These are phyloP conservation scores for Eragrostis nindensis DNA, from an alignment of 176 grass and related monocot species.

Conservation along the genomic window DNA sequence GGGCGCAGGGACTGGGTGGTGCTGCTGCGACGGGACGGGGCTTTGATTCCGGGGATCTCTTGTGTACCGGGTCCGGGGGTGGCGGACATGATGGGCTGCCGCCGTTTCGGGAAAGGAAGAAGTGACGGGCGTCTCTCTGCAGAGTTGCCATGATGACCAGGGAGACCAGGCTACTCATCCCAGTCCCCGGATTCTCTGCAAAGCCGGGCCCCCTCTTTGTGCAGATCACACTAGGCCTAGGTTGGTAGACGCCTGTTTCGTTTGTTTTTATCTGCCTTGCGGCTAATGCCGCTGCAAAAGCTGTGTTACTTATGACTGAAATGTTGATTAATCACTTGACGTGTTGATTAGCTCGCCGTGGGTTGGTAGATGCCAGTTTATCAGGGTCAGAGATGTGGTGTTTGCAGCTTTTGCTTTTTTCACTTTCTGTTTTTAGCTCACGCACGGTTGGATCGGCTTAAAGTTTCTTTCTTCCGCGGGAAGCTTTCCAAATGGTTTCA, in stretches of 20 bases:
- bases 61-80: not conserved
- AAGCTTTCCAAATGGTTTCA: slow-evolving; percentile 29
- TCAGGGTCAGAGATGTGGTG: not conserved
- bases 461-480: slow-evolving; percentile 25
- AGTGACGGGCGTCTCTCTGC: slow-evolving; percentile 49
- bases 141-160: slow-evolving; percentile 29
- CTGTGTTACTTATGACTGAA: too few relatives aligned
- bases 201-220: slow-evolving; percentile 29
- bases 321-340: too few relatives aligned
- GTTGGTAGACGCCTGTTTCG: not conserved
- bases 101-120: slow-evolving; percentile 49
- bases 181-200: slow-evolving; percentile 45
- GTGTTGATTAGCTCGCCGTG: not conserved
- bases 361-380: slow-evolving; percentile 3
- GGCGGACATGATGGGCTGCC: slow-evolving; percentile 39
- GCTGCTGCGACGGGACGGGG: too few relatives aligned
- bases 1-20: not conserved
- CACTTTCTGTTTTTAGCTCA: slow-evolving; percentile 10
- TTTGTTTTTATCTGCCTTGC: not conserved
- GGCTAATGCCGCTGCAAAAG: not conserved
- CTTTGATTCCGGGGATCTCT: slow-evolving; percentile 29
- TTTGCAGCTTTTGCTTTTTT: slow-evolving; percentile 21
- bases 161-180: slow-evolving; percentile 25
- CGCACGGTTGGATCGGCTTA: slow-evolving; percentile 5
- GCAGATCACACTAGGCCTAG: not conserved